These are phyloP conservation scores for Irpex sp. DNA, from an alignment of 1,284 basidiomycete genomes.

Conservation along the genomic window DNA sequence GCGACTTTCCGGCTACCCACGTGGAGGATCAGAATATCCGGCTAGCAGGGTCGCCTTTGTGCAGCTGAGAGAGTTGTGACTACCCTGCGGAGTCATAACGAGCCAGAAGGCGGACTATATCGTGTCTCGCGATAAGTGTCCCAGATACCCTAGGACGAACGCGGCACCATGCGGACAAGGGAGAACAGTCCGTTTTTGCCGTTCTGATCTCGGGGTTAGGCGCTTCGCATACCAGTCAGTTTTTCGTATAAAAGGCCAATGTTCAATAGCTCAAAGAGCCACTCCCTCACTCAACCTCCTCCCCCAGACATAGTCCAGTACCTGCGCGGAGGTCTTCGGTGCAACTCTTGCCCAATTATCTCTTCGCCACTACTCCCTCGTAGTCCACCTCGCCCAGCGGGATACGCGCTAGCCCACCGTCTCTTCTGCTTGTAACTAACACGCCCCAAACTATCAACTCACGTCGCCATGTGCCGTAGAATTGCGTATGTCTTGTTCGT, in stretches of 20 bases:
- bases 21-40: constrained; percentile 14
- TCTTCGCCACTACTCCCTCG: background rate
- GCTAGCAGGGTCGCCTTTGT: constrained; percentile 9
- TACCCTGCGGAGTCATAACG: constrained; percentile 16
- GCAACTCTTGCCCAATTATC: background rate
- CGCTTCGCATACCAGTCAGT: constrained; percentile 16
- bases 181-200: constrained; percentile 18
- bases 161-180: constrained; percentile 16
- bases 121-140: constrained; percentile 18
- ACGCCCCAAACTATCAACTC: background rate
- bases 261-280: constrained; percentile 4
- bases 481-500: constrained; percentile 30
- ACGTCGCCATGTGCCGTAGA: constrained; percentile 30
- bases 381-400: no score
- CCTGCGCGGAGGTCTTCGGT: no score
- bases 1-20: constrained; percentile 10
- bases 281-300: constrained; percentile 11
- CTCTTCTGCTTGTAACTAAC: background rate
- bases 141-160: constrained; percentile 17
- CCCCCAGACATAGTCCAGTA: constrained; percentile 5
- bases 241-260: constrained; percentile 21
- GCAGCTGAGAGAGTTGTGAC: constrained; percentile 11
- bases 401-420: no score
- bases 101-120: constrained; percentile 2
- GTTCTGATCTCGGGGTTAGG: constrained; percentile 21